These are phyloP conservation scores for Botrytis tulipae DNA, from an alignment of 2,329 filamentous ascomycete genomes.

Conservation along the genomic window DNA sequence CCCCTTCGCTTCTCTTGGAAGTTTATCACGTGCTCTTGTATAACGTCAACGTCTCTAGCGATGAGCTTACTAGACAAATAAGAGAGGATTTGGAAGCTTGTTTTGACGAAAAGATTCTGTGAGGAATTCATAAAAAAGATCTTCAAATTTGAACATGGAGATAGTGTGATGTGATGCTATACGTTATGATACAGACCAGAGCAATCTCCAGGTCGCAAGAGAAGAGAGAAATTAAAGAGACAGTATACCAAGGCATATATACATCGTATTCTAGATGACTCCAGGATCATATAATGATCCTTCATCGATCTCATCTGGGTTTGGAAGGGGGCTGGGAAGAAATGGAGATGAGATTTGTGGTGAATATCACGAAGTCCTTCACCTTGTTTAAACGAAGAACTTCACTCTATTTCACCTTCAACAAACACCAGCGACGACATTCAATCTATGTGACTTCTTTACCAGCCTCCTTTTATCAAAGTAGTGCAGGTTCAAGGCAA, in stretches of 20 bases:
- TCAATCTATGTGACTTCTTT: not conserved
- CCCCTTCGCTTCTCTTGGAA: not conserved
- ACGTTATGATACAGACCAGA: no score
- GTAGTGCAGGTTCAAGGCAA: not conserved
- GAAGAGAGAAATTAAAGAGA: not conserved
- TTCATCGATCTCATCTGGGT: not conserved
- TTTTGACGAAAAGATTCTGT: not conserved
- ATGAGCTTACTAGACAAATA: not conserved
- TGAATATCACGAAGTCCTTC: not conserved
- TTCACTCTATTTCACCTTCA: not conserved
- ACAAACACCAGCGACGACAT: not conserved
- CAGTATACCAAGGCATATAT: not conserved
- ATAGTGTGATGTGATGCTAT: not conserved
- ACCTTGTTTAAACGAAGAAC: not conserved
- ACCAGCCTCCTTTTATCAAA: not conserved
- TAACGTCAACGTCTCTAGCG: not conserved
- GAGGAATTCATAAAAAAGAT: rapidly evolving
- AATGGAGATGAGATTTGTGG: not conserved
- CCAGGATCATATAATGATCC: rapidly evolving
- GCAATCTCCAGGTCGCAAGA: not conserved
- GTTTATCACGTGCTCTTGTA: not conserved
- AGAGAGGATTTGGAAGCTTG: not conserved
- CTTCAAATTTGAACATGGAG: no score
- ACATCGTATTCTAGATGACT: not conserved
- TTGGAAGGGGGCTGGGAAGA: not conserved